Evolutionary conservation across 1,139 yeast species (phyloP).

Genomic region (Debaryomycetaceae sp.): DNA sequence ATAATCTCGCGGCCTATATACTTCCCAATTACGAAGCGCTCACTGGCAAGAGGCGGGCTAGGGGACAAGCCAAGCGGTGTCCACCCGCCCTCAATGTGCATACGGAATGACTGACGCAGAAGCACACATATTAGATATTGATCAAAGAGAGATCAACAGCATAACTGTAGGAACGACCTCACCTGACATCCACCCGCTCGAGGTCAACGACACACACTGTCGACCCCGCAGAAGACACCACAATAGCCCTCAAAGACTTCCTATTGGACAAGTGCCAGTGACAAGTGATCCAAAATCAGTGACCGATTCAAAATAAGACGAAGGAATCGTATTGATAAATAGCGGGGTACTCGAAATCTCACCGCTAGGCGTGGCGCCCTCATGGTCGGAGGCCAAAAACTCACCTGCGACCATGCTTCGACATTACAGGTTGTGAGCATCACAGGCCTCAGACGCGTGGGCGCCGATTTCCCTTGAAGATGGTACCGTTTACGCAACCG

Average conservation of each 20-base stretch:
- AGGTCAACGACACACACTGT: not conserved
- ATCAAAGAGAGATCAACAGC: not conserved
- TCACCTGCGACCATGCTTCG: not conserved
- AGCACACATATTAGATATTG: not conserved
- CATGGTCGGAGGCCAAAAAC: not conserved
- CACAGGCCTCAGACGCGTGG: not conserved
- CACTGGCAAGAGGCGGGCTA: too few relatives aligned
- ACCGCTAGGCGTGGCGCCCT: not conserved
- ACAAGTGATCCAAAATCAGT: constrained; percentile 7
- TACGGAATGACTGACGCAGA: not conserved
- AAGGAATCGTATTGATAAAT: not conserved
- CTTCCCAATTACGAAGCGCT: too few relatives aligned
- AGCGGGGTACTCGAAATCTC: not conserved
- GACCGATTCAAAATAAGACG: too few relatives aligned
- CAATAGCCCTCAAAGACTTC: not conserved
- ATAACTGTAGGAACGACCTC: not conserved
- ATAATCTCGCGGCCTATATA: too few relatives aligned
- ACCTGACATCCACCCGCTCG: not conserved
- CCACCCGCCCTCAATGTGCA: too few relatives aligned
- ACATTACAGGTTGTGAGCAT: not conserved
- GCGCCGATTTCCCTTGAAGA: not conserved
- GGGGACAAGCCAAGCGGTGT: too few relatives aligned
- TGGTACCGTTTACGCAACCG: not conserved
- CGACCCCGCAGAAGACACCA: constrained; percentile 2
- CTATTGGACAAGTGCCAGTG: not conserved